Conservation (phyloP, 1,284 basidiomycete genomes). For the Puccinia coronata region DNA sequence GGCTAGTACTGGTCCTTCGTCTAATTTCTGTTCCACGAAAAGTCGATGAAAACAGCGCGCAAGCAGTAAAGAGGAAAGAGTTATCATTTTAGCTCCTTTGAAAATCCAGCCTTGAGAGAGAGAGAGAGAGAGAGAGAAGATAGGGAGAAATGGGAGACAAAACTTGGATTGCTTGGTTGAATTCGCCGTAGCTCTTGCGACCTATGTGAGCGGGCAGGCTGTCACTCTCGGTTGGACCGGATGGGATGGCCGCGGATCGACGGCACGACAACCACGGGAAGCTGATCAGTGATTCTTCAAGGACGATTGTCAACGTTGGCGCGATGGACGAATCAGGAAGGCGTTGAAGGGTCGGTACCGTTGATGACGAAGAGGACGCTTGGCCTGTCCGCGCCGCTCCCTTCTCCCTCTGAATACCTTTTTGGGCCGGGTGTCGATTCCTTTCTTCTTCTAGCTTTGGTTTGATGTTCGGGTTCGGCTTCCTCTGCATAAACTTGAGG, state of each 20-base stretch:
- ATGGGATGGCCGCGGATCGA: background rate
- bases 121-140: background rate
- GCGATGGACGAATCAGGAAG: too few species aligned
- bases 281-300: slow-evolving; percentile 21
- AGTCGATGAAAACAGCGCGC: background rate
- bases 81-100: background rate
- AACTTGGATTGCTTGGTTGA: slow-evolving; percentile 26
- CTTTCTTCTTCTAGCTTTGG: background rate
- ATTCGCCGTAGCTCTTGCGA: slow-evolving; percentile 29
- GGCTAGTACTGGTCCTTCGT: background rate
- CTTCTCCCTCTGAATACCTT: background rate
- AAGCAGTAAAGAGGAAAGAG: background rate
- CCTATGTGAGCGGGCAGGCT: slow-evolving; percentile 13
- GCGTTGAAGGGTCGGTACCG: background rate
- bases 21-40: background rate
- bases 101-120: background rate
- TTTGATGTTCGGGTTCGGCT: background rate
- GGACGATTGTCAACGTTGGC: background rate
- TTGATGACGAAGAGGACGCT: background rate
- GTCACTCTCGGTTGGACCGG: background rate
- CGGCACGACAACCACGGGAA: slow-evolving; percentile 16
- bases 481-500: slow-evolving; percentile 37
- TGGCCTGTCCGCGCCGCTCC: background rate
- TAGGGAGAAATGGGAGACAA: too few species aligned
- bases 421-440: background rate